A percentile compares a stretch with the other conserved stretches of the same genome.
phyloP scores from a whole-genome alignment of 495 filamentous ascomycete genomes.

The Bacidia rubella region DNA sequence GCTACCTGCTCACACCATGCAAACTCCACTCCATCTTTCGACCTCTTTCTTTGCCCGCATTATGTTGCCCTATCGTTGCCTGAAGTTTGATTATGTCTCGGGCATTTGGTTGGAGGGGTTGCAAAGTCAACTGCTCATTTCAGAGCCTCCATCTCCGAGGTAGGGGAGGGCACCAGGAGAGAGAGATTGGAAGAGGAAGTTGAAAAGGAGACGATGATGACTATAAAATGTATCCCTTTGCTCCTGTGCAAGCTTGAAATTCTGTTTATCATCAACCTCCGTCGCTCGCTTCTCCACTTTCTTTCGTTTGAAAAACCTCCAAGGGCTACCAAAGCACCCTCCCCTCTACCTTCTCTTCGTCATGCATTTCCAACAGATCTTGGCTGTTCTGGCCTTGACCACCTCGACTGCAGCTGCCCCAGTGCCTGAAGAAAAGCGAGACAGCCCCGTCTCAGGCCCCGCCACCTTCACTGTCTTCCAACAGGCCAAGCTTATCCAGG shows the following conservation, averaged over 20 bases:
- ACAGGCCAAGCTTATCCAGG: constrained; percentile 6
- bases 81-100: constrained; percentile 1
- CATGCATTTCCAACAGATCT: constrained; percentile 14
- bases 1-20: not conserved
- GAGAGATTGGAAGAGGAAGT: constrained; percentile 2
- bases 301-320: not conserved
- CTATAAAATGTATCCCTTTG: not conserved
- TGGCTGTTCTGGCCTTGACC: constrained; percentile 14
- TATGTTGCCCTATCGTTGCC: not conserved
- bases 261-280: not conserved
- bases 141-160: not conserved
- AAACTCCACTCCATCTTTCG: not conserved
- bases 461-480: constrained; percentile 7
- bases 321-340: not conserved
- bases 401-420: constrained; percentile 9
- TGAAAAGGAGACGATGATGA: not conserved
- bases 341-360: not conserved
- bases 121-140: not conserved
- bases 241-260: not conserved
- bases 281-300: not conserved
- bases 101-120: not conserved
- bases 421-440: constrained; percentile 4
- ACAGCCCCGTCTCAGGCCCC: constrained; percentile 1
- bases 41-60: not conserved
- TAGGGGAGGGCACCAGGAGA: not conserved